Base-by-base conservation (phyloP, 768 basidiomycete species). In the Boletus subcaerulescens region DNA sequence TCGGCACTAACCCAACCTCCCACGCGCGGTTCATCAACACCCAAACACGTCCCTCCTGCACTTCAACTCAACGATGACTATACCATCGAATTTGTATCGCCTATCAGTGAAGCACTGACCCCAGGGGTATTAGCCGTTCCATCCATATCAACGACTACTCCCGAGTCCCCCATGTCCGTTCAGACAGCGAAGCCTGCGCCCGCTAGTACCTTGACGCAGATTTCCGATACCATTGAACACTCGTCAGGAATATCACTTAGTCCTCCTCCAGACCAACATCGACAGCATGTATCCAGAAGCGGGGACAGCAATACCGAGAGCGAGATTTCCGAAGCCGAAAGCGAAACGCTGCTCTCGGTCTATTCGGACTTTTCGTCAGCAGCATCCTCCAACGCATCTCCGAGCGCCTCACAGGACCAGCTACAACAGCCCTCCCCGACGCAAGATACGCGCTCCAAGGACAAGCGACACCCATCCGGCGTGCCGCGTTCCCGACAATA, bases 401-500 rank as follows among this genome's bases (percentile, higher is more conserved):
- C 69, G 15, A 66, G 48, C 18, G 61, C 69, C 15, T 73, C 73
- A 5, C 63, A 65, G 47, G 74, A 74, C 14, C 61, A 52, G 2
- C 46, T 65, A 20, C 53, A 9, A 2, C 62, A 47, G 4, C 55
- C 55, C 43, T 56, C 66, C 46, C 50, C 60, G 14, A 57, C 59
- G 41, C 61, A 55, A 3, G 66, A 60, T 42, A 29, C 57, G 9
- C 73, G 69, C 38, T 54, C 58, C 36, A 61, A 62, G 50, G 55
- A 55, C 71, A 72, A 49, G 56, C 65, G 10, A 79, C 83, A 61
- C 36, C 54, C 59, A 10, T 60, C 66, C 0, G 65, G 65, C 0
- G 58, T 77, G 3, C 74, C 76, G 15, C 74, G 70, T 35, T 71
- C 72, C 18, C 76, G 79, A 55, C 90, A 89, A 33, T 85, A 85